A percentile compares a stretch with the other conserved stretches of the same genome.
phyloP scores from a whole-genome alignment of 176 grass and related monocot genomes.

The Poa pratensis region DNA sequence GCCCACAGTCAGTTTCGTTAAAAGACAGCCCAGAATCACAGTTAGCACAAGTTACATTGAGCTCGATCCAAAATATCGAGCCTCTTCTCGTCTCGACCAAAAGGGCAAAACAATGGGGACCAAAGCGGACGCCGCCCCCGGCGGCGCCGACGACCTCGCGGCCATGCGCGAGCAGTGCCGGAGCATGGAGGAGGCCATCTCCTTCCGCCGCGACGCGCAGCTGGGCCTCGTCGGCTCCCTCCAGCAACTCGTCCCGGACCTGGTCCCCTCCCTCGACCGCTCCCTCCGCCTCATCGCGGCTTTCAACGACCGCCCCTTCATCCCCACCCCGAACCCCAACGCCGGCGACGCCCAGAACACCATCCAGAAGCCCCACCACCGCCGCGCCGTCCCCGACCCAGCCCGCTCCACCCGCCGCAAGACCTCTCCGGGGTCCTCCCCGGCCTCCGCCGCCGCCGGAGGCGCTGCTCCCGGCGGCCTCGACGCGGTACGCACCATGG shows the following conservation, averaged over 20 bases:
- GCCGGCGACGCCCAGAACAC: conserved; percentile 40
- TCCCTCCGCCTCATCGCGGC: conserved; percentile 84
- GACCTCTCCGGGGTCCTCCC: conserved; percentile 52
- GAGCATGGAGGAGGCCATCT: conserved; percentile 67
- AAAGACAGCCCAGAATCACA: neutral
- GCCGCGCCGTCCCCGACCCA: conserved; percentile 44
- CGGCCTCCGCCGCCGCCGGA: conserved; percentile 25
- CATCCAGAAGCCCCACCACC: conserved; percentile 59
- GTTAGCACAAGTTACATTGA: neutral
- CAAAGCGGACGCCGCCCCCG: conserved; percentile 42
- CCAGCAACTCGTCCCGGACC: conserved; percentile 67
- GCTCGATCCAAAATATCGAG: conserved; percentile 18
- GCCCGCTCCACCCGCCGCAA: conserved; percentile 67
- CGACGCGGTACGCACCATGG: conserved; percentile 80
- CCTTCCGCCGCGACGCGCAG: conserved; percentile 69
- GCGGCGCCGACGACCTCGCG: conserved; percentile 62
- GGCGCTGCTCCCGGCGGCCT: conserved; percentile 52
- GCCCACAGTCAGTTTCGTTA: too few relatives aligned
- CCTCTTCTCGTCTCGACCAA: neutral
- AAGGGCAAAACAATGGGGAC: conserved; percentile 52
- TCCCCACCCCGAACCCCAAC: conserved; percentile 64
- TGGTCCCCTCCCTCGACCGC: conserved; percentile 73
- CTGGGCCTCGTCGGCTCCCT: conserved; percentile 80
- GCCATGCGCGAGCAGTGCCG: conserved; percentile 72
- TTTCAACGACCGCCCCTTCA: conserved; percentile 81